Evolutionary conservation across 768 basidiomycete genomes (phyloP).

Genomic region (Pholiota molesta): DNA sequence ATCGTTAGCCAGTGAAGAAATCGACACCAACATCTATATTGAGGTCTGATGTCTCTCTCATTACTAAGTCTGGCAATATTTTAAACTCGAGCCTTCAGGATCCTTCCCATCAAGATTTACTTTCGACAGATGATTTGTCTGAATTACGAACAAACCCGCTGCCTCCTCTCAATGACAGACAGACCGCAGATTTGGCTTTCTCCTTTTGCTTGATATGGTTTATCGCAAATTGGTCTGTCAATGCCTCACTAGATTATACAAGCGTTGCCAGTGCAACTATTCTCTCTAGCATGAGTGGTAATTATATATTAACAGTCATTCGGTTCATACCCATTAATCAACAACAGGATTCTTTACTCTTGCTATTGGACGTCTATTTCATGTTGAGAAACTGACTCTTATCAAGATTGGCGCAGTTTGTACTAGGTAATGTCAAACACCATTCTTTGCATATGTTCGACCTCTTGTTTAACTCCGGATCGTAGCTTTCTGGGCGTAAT

Average conservation of each 20-base stretch:
- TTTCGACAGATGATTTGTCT: neutral
- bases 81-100: neutral
- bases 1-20: conserved; percentile 24
- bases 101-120: neutral
- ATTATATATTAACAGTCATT: conserved; percentile 21
- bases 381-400: conserved; percentile 75
- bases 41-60: neutral
- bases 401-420: conserved; percentile 79
- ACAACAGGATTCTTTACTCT: conserved; percentile 89
- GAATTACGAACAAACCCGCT: neutral
- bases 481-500: conserved; percentile 69
- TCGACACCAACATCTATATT: neutral
- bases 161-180: conserved; percentile 35
- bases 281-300: conserved; percentile 87
- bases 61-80: neutral
- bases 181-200: conserved; percentile 81
- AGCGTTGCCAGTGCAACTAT: conserved; percentile 95
- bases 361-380: conserved; percentile 77
- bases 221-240: conserved; percentile 90
- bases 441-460: neutral
- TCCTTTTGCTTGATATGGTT: conserved; percentile 93
- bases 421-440: conserved; percentile 58
- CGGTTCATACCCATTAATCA: neutral
- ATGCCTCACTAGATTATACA: conserved; percentile 82
- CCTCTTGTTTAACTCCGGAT: neutral